Evolutionary conservation across 192 early-diverging fungal genomes (phyloP), one percentile per base, ranked within the genome.

Genomic region (Mortierella claussenii): DNA sequence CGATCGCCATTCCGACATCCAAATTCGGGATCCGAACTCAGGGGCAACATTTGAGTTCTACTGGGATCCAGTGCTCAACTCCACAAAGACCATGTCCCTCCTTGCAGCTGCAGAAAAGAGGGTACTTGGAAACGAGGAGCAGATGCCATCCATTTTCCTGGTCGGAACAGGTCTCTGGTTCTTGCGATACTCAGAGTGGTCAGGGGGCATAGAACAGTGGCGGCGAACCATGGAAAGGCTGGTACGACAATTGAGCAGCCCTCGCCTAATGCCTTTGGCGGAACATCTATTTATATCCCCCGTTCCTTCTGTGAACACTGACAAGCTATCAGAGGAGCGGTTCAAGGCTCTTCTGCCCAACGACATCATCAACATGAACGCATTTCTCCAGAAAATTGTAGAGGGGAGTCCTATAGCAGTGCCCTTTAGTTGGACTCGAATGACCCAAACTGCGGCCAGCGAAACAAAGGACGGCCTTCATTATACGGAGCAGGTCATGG

Each of bases 11-110:
- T 68, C 79, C 11, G 71, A 87, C 31, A 81, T 84, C 62, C 79
- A 70, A 28, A 75, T 68, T 31, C 31, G 55, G 5, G 79, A 80
- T 24, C 58, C 46, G 15, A 42, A 48, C 5, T 70, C 74, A 17
- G 68, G 56, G 11, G 40, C 83, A 28, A 68, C 79, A 0, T 80
- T 91, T 32, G 69, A 83, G 30, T 92, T 94, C 51, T 79, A 83
- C 51, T 94, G 92, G 92, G 92, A 94, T 56, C 92, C 91, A 7
- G 90, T 83, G 28, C 73, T 89, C 52, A 91, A 86, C 50, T 50
- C 70, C 0, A 71, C 85, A 0, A 62, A 55, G 11, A 83, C 84
- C 21, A 26, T 28, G 15, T n/a, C 59, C 12, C 45, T 23, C 17
- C 55, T 27, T 46, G 78, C 7, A 34, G 76, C 1, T 49, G 82